Conservation (phyloP, 805 yeast genomes). For the Isabelozyma pseudorhagii region DNA sequence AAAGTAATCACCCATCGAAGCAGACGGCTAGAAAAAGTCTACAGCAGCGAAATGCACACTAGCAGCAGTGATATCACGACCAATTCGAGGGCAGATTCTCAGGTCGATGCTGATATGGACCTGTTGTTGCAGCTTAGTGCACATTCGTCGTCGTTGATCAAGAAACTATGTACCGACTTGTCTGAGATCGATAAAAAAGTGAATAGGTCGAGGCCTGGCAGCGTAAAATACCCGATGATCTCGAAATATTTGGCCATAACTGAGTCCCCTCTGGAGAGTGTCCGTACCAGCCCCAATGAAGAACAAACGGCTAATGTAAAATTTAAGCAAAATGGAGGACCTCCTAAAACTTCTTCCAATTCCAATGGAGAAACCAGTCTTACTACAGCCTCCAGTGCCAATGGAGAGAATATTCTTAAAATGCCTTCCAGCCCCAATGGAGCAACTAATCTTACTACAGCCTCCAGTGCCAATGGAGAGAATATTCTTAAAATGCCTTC, state of each 20-base stretch:
- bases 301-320: not conserved
- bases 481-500: not conserved
- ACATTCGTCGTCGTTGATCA: constrained; percentile 11
- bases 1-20: constrained; percentile 9
- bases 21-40: constrained; percentile 8
- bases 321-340: no score
- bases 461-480: not conserved
- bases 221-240: not conserved
- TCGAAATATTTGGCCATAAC: not conserved
- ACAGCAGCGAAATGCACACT: not conserved
- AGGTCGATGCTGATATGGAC: constrained; percentile 2
- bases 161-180: constrained; percentile 8
- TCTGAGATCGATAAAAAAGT: constrained; percentile 7
- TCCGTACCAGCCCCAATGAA: not conserved
- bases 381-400: not conserved
- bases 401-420: not conserved
- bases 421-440: not conserved
- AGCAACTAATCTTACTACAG: no score
- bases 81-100: not conserved
- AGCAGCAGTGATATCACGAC: not conserved
- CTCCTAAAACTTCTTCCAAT: no score
- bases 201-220: not conserved
- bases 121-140: constrained; percentile 8
- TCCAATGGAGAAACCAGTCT: no score
- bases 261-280: not conserved